These are phyloP conservation scores for Eruca vesicaria DNA, from an alignment of 441 rosid species.

Conservation along the genomic window DNA sequence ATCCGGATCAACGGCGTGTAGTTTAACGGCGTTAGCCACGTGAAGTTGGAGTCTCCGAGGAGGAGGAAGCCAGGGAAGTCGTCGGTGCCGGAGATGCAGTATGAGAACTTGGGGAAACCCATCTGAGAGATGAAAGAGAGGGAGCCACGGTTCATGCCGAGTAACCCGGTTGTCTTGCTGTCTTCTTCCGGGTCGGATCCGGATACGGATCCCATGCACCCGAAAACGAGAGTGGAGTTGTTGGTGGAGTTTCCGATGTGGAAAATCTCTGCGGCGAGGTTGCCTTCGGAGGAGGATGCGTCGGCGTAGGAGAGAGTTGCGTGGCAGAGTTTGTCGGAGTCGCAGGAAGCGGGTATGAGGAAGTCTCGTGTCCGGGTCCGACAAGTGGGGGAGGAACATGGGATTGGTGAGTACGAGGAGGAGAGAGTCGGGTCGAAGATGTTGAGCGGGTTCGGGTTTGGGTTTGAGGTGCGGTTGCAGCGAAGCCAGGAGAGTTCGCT, in stretches of 20 bases:
- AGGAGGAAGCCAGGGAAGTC: conserved; percentile 70
- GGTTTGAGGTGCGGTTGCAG: conserved; percentile 49
- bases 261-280: conserved; percentile 67
- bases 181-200: conserved; percentile 75
- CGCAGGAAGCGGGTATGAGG: conserved; percentile 79
- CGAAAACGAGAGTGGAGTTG: conserved; percentile 52
- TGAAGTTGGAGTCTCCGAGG: conserved; percentile 68
- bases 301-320: conserved; percentile 83
- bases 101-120: conserved; percentile 79
- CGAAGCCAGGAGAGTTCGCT: conserved; percentile 92
- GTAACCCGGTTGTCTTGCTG: conserved; percentile 59
- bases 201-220: conserved; percentile 72
- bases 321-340: conserved; percentile 69
- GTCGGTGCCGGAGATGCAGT: conserved; percentile 68
- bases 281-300: conserved; percentile 77
- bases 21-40: conserved; percentile 54
- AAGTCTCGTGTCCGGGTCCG: conserved; percentile 66
- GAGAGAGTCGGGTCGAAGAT: conserved; percentile 62
- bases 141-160: conserved; percentile 91
- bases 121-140: conserved; percentile 76
- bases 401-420: conserved; percentile 54
- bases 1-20: conserved; percentile 76
- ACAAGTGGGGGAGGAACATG: conserved; percentile 73
- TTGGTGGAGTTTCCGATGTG: conserved; percentile 51
- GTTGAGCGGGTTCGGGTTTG: conserved; percentile 39